These are phyloP conservation scores for Urtica urens DNA, from an alignment of 306 rosid species.

Conservation along the genomic window DNA sequence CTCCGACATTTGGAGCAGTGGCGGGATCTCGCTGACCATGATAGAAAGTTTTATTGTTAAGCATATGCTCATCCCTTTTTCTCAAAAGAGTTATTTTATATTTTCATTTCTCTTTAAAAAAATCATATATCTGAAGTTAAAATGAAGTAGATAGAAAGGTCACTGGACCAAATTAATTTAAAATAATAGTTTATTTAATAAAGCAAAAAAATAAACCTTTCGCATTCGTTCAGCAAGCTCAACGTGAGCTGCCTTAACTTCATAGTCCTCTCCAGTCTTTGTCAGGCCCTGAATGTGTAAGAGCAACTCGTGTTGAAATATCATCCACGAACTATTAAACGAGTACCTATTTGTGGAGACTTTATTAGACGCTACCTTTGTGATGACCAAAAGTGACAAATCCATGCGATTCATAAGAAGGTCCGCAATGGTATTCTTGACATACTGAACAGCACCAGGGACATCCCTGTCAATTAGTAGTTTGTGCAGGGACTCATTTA, in stretches of 20 bases:
- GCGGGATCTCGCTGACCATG: constrained; percentile 83
- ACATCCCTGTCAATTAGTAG: constrained; percentile 72
- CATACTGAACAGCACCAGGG: constrained; percentile 90
- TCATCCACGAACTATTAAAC: neutral
- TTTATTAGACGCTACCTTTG: constrained; percentile 67
- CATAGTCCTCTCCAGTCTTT: constrained; percentile 95
- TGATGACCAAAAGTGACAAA: constrained; percentile 86
- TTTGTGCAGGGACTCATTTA: constrained; percentile 80
- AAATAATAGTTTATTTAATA: too few relatives aligned
- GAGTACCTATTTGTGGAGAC: neutral
- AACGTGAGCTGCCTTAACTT: constrained; percentile 92
- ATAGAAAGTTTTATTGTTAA: too few relatives aligned
- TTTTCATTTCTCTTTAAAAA: too few relatives aligned
- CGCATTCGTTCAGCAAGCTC: constrained; percentile 99
- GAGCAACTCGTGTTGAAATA: neutral
- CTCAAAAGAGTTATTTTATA: too few relatives aligned
- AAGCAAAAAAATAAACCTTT: constrained; percentile 70
- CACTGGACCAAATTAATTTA: too few relatives aligned
- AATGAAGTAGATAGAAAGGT: too few relatives aligned
- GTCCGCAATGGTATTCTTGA: constrained; percentile 89
- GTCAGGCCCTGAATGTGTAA: constrained; percentile 62
- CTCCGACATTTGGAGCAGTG: constrained; percentile 98
- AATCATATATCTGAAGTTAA: too few relatives aligned
- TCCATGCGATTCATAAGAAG: constrained; percentile 98
- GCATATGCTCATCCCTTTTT: too few relatives aligned